Evolutionary conservation across 108 stramenopile species (phyloP), one percentile per base, ranked within the genome.

Genomic region (Asterionellopsis glacialis): DNA sequence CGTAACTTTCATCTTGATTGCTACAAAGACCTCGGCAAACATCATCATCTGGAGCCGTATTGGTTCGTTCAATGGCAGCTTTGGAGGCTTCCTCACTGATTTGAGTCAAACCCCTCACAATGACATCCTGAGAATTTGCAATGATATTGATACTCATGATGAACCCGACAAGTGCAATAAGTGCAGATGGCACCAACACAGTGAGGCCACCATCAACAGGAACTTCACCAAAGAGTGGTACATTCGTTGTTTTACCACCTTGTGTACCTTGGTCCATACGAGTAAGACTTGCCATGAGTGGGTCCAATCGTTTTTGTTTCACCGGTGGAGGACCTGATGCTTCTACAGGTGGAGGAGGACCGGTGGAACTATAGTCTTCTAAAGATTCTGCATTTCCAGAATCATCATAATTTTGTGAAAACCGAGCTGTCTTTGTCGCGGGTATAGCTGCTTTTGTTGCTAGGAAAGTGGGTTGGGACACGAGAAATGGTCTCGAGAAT

Each of bases 191-290:
- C 23, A 74, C 67, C 11, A 91, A 61, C 33, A 91, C 74, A 15
- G 69, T 41, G 25, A 87, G 49, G 52, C 70, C 70, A 9, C 79
- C 83, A 69, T 87, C 86, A n/a, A 71, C 65, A 18, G 84, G 73
- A 16, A 91, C 47, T 69, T 91, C 90, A 10, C 89, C 89, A 39
- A 87, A 66, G 15, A 87, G 56, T 26, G 90, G 86, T 21, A 80
- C 50, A 16, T 74, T 70, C n/a, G 59, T 49, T 18, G 67, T 81
- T 4, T 67, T 65, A 13, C 49, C 62, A 56, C 74, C 65, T 9
- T 41, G 19, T 12, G 67, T 50, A 45, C 51, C 40, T 15, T 67
- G 74, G 41, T 85, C 80, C 45, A 70, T 72, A 43, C 84, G 76
- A 22, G 85, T 87, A n/a, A 87, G 40, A 53, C 63, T 72, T 9